phyloP scores from a whole-genome alignment of 1,284 basidiomycete genomes.

The Ustilago xerochloae region DNA sequence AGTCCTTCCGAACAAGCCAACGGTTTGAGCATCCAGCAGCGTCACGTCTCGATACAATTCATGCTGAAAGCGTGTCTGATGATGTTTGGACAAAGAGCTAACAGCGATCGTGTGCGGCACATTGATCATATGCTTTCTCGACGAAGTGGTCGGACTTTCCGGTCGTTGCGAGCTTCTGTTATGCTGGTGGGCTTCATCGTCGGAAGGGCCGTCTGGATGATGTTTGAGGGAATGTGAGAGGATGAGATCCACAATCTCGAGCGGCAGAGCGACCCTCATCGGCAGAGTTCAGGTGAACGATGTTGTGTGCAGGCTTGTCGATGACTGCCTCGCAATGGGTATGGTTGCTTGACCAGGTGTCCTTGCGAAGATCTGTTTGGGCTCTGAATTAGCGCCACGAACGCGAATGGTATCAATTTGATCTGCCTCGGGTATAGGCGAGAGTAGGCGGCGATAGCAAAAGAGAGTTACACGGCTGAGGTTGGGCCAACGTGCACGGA shows the following conservation, averaged over 20 bases:
- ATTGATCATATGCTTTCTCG: not conserved
- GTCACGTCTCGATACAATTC: conserved; percentile 33
- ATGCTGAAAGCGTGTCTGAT: conserved; percentile 12
- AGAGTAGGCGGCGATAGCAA: no score
- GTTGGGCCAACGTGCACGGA: no score
- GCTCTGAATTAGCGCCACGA: no score
- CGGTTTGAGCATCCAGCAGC: not conserved
- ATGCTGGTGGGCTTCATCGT: not conserved
- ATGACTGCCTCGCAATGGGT: no score
- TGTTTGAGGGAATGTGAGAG: conserved; percentile 14
- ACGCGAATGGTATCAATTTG: no score
- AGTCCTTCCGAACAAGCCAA: conserved; percentile 14
- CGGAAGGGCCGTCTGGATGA: no score
- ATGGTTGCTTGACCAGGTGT: no score
- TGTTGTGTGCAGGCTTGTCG: no score
- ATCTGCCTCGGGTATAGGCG: no score
- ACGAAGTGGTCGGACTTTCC: not conserved
- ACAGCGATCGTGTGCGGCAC: conserved; percentile 5
- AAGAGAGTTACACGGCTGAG: no score
- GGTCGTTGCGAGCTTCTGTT: not conserved
- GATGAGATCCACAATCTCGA: conserved; percentile 46
- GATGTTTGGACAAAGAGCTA: conserved; percentile 19
- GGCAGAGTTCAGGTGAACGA: not conserved
- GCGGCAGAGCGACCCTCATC: conserved; percentile 18
- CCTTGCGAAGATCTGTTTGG: no score